Evolutionary conservation across 2,329 filamentous ascomycete species (phyloP).

Genomic region (Penicillium sp.): DNA sequence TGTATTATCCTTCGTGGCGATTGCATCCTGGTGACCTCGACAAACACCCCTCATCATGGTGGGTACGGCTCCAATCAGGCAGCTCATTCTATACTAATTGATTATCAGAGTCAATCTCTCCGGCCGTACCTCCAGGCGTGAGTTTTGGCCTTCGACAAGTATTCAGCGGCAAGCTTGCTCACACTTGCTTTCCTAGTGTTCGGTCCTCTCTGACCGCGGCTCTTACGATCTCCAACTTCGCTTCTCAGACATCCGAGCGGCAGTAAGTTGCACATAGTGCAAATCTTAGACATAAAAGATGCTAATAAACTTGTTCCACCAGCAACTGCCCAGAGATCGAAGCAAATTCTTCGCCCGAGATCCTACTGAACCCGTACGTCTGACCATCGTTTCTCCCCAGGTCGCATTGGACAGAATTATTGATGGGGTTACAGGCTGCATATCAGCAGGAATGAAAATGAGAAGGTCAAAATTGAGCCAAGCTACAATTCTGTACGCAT

Average conservation of each 20-base stretch:
- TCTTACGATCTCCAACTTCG: slow-evolving; percentile 93
- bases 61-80: slow-evolving; percentile 13
- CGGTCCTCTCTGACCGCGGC: slow-evolving; percentile 91
- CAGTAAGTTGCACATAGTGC: slow-evolving; percentile 36
- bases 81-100: neutral
- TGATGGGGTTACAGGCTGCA: slow-evolving; percentile 50
- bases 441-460: slow-evolving; percentile 92
- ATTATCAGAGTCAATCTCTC: slow-evolving; percentile 21
- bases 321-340: slow-evolving; percentile 97
- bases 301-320: neutral
- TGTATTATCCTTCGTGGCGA: neutral
- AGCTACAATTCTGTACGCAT: slow-evolving; percentile 96
- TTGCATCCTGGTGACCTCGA: neutral
- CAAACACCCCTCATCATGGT: slow-evolving; percentile 28
- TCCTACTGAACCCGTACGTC: slow-evolving; percentile 73
- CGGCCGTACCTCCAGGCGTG: slow-evolving; percentile 45
- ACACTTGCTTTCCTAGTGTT: slow-evolving; percentile 82
- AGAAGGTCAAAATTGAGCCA: slow-evolving; percentile 92
- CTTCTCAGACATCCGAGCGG: slow-evolving; percentile 90
- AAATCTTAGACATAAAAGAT: neutral
- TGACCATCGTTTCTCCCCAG: neutral
- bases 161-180: slow-evolving; percentile 54
- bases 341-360: slow-evolving; percentile 75
- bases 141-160: slow-evolving; percentile 67
- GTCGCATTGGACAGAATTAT: slow-evolving; percentile 1